These are phyloP conservation scores for Davidsoniella virescens DNA, from an alignment of 2,329 filamentous ascomycete species.

Conservation along the genomic window DNA sequence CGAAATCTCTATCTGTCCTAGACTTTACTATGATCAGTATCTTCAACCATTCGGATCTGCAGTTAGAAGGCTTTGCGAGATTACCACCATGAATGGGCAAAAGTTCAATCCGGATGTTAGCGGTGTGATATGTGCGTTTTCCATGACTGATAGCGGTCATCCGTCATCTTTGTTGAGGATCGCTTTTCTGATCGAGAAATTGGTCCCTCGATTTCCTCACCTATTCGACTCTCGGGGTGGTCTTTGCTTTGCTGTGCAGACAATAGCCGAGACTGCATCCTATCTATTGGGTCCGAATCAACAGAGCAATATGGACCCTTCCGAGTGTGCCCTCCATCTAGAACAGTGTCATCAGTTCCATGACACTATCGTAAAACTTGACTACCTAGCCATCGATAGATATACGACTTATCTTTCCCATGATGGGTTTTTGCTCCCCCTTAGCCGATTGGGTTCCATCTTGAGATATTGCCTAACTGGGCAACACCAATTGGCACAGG, in stretches of 20 bases:
- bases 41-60: not conserved
- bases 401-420: not conserved
- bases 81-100: not conserved
- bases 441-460: not conserved
- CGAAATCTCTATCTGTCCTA: not conserved
- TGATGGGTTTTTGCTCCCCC: not conserved
- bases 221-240: not conserved
- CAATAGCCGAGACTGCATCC: not conserved
- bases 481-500: not conserved
- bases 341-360: slow-evolving; percentile 3
- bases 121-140: not conserved
- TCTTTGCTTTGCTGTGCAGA: not conserved
- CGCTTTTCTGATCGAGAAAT: not conserved
- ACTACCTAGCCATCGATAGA: not conserved
- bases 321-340: not conserved
- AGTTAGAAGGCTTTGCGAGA: not conserved
- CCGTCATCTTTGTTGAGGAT: not conserved
- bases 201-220: slow-evolving; percentile 4
- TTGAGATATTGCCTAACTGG: slow-evolving; percentile 2
- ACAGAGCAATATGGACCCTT: not conserved
- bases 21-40: not conserved
- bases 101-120: not conserved
- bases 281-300: not conserved
- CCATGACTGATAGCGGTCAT: not conserved
- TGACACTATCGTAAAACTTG: not conserved